Evolutionary conservation across 768 basidiomycete species (phyloP).

Genomic region (Pulveroboletus ravenelii): DNA sequence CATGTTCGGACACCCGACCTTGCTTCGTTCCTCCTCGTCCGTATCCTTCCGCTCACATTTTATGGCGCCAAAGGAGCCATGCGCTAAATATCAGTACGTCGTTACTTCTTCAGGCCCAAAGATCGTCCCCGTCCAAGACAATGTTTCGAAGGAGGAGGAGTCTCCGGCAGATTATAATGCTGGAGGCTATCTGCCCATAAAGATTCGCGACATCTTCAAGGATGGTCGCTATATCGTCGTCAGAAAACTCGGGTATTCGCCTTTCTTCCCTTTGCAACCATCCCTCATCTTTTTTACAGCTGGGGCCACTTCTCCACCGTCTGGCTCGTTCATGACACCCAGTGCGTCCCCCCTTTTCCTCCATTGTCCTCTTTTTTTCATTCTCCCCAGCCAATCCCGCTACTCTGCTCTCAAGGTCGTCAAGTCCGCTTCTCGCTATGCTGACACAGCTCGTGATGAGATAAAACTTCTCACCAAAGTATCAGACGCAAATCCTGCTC

Average conservation of each 20-base stretch:
- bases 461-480: slow-evolving; percentile 86
- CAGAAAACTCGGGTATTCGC: slow-evolving; percentile 78
- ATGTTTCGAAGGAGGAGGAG: slow-evolving; percentile 70
- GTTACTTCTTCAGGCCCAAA: slow-evolving; percentile 61
- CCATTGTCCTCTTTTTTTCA: slow-evolving; percentile 12
- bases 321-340: slow-evolving; percentile 78
- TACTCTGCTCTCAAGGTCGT: slow-evolving; percentile 94
- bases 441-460: slow-evolving; percentile 95
- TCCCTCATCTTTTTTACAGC: slow-evolving; percentile 35
- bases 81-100: slow-evolving; percentile 73
- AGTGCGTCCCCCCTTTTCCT: slow-evolving; percentile 44
- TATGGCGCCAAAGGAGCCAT: slow-evolving; percentile 67
- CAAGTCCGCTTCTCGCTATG: slow-evolving; percentile 92
- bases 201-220: slow-evolving; percentile 81
- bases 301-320: slow-evolving; percentile 98
- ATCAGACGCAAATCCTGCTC: slow-evolving; percentile 61
- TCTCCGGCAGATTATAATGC: slow-evolving; percentile 78
- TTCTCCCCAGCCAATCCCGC: slow-evolving; percentile 47
- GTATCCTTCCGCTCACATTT: slow-evolving; percentile 6
- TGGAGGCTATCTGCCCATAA: slow-evolving; percentile 77
- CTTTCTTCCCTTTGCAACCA: not conserved
- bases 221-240: slow-evolving; percentile 80
- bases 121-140: slow-evolving; percentile 66
- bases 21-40: not conserved
- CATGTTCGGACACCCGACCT: slow-evolving; percentile 14